Percentiles rank a stretch among this genome's conserved stretches.
phyloP scores from a whole-genome alignment of 768 basidiomycete species.

The Podaxis carcinomalis region DNA sequence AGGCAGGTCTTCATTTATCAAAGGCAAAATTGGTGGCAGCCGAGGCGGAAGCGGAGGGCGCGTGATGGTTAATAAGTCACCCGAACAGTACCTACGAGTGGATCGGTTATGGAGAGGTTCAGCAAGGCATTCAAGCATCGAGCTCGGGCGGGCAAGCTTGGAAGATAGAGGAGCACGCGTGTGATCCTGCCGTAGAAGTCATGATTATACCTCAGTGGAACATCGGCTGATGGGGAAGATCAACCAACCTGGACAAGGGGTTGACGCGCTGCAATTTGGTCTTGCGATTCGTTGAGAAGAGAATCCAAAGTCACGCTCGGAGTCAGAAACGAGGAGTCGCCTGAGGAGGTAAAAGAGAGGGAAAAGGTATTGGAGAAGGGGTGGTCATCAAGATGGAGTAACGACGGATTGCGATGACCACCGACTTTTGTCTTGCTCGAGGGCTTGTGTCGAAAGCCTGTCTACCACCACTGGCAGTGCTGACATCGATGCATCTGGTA shows the following conservation, averaged over 20 bases:
- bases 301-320: background rate
- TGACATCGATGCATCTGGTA: constrained; percentile 18
- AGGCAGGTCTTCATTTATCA: background rate
- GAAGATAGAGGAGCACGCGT: background rate
- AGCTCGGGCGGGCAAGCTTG: background rate
- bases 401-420: constrained; percentile 9
- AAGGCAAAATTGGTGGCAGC: background rate
- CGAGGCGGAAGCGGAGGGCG: background rate
- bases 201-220: background rate
- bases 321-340: background rate
- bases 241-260: background rate
- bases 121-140: background rate
- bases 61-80: too few species aligned
- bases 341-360: background rate
- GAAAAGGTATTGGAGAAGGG: background rate
- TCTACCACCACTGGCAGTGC: constrained; percentile 17
- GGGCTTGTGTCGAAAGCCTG: constrained; percentile 44
- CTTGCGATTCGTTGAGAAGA: background rate
- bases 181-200: background rate
- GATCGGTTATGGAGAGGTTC: background rate
- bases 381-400: constrained; percentile 7
- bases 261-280: background rate
- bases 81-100: background rate
- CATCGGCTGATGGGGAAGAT: background rate
- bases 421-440: constrained; percentile 63